Evolutionary conservation across 352 stramenopile species (phyloP).

Genomic region (Pythium monospermum): DNA sequence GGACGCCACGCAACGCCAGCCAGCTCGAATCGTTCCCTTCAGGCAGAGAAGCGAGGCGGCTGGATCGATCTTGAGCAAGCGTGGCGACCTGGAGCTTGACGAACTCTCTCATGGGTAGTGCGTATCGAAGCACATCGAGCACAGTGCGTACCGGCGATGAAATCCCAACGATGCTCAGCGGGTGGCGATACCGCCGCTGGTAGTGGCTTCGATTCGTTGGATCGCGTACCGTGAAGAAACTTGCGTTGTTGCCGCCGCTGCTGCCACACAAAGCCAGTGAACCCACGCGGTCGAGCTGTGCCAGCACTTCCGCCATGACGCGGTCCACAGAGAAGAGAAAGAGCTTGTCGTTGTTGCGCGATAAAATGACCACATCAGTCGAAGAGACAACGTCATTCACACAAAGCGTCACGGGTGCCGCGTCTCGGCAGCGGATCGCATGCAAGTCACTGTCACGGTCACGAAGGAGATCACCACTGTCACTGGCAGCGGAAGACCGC

Average conservation of each 20-base stretch:
- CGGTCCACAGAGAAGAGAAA: not conserved
- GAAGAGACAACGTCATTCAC: not conserved
- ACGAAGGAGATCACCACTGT: slow-evolving; percentile 1
- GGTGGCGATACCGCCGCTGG: not conserved
- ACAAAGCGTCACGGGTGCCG: not conserved
- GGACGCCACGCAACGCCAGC: slow-evolving; percentile 5
- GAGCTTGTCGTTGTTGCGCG: not conserved
- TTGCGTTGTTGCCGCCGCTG: no score
- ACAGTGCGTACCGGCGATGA: not conserved
- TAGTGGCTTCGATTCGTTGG: not conserved
- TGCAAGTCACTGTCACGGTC: slow-evolving; percentile 13
- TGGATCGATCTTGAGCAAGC: no score
- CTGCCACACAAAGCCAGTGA: no score
- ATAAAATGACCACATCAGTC: slow-evolving; percentile 9
- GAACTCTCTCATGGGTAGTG: not conserved
- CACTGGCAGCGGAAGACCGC: not conserved
- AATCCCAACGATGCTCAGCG: not conserved
- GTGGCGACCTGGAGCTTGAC: not conserved
- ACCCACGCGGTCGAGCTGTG: no score
- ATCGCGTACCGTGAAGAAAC: not conserved
- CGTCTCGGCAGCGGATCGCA: slow-evolving; percentile 10
- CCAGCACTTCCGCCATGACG: not conserved
- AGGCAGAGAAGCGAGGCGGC: no score
- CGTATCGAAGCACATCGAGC: not conserved
- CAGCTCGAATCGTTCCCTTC: slow-evolving; percentile 1